Evolutionary conservation across 176 grass and related monocot species (phyloP).

Genomic region (Aegilops bicornis): DNA sequence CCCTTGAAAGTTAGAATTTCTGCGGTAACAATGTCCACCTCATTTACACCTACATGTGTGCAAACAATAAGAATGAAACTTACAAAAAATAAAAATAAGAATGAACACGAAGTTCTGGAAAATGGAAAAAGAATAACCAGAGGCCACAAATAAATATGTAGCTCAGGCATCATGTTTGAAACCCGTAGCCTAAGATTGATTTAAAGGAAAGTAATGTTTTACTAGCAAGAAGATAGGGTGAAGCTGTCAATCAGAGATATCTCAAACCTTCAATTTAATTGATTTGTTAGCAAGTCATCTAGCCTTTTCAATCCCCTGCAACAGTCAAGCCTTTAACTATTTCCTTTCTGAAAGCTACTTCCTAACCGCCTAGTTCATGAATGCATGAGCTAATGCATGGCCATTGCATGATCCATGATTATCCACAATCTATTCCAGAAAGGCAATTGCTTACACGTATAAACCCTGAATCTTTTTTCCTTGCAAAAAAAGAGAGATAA

Average conservation of each 20-base stretch:
- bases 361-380: slow-evolving; percentile 37
- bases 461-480: neutral
- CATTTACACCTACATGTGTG: slow-evolving; percentile 4
- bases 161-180: slow-evolving; percentile 34
- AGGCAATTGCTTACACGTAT: neutral
- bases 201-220: slow-evolving; percentile 28
- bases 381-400: slow-evolving; percentile 20
- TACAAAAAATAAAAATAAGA: neutral
- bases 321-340: slow-evolving; percentile 46
- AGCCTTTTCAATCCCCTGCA: slow-evolving; percentile 34
- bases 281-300: slow-evolving; percentile 28
- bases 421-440: slow-evolving; percentile 19
- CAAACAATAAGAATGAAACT: slow-evolving; percentile 8
- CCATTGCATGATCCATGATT: slow-evolving; percentile 9
- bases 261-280: slow-evolving; percentile 15
- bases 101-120: slow-evolving; percentile 10
- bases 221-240: slow-evolving; percentile 15
- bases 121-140: slow-evolving; percentile 16
- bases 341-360: slow-evolving; percentile 47
- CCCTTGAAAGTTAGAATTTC: neutral
- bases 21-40: neutral
- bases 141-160: slow-evolving; percentile 31
- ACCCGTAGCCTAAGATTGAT: slow-evolving; percentile 15
- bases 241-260: slow-evolving; percentile 26
- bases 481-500: neutral